Evolutionary conservation across 2,329 filamentous ascomycete genomes (phyloP), one percentile per base, ranked within the genome.

Genomic region (Pseudogymnoascus destructans): DNA sequence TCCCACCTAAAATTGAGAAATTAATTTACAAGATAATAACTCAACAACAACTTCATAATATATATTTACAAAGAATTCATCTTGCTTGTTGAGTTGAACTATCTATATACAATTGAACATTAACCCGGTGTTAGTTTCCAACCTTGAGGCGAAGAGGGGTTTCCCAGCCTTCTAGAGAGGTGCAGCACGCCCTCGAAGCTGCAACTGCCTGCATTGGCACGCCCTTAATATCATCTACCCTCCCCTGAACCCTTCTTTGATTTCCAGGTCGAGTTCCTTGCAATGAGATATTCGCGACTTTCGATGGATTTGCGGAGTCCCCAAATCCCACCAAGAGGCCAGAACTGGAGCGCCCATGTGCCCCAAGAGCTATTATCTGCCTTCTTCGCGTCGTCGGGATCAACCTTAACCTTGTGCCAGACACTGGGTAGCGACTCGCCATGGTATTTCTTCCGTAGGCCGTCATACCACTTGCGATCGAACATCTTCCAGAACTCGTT

Each of bases 401-500:
- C 75, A 33, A 84, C 79, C 62, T 76, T 77, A 42, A 86, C 81
- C 72, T 89, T 89, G 65, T 88, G 82, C 70, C 82, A 87, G 4
- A 89, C 83, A 49, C 73, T 82, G 23, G 85, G 85, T 64, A 89
- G 71, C 5, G 75, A 74, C 0, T 72, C 73, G 10, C 85, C 86
- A 54, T 75, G 69, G 70, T 86, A 89, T 67, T 84, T 86, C 21
- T 66, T 61, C 13, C 86, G 73, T 63, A 89, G 72, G 1, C 66
- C 73, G 30, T 86, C 78, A 68, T 89, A 89, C 77, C 77, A 81
- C 13, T 68, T 65, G 42, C 73, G 70, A 55, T 80, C 75, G 68
- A 87, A 87, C 57, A 82, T 74, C 32, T 72, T 65, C 83, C 84
- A 87, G 71, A 87, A 89, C 66, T 87, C 81, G 0, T 77, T 73